Evolutionary conservation across 2,329 filamentous ascomycete species (phyloP).

Genomic region (Cadophora malorum): DNA sequence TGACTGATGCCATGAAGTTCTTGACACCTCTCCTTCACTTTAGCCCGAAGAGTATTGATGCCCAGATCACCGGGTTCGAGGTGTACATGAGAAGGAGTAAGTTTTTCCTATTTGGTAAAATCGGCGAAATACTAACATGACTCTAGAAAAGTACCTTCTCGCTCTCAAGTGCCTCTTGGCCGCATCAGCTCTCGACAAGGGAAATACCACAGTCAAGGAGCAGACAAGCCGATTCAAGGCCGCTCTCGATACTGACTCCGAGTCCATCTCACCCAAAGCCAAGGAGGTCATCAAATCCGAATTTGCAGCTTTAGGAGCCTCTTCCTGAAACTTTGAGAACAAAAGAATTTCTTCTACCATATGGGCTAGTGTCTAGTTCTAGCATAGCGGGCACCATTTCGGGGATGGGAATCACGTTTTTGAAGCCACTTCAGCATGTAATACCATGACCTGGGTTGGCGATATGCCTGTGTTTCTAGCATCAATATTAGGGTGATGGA

Average conservation of each 20-base stretch:
- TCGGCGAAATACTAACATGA: slow-evolving; percentile 39
- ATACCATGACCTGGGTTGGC: neutral
- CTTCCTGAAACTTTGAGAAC: slow-evolving; percentile 34
- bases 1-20: slow-evolving; percentile 89
- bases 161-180: slow-evolving; percentile 86
- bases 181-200: slow-evolving; percentile 70
- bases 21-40: slow-evolving; percentile 81
- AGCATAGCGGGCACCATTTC: neutral
- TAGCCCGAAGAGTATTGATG: slow-evolving; percentile 80
- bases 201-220: slow-evolving; percentile 76
- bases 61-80: slow-evolving; percentile 87
- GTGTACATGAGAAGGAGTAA: slow-evolving; percentile 84
- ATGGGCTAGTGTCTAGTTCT: neutral
- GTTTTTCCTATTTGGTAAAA: slow-evolving; percentile 40
- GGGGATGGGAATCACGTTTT: neutral
- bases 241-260: slow-evolving; percentile 60
- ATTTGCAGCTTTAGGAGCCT: slow-evolving; percentile 66
- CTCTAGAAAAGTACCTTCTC: slow-evolving; percentile 80
- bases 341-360: slow-evolving; percentile 1
- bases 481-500: slow-evolving; percentile 16
- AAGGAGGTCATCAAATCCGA: slow-evolving; percentile 72
- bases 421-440: slow-evolving; percentile 3
- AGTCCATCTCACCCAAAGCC: slow-evolving; percentile 68
- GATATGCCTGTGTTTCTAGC: slow-evolving; percentile 3
- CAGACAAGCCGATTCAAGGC: slow-evolving; percentile 75